Evolutionary conservation across 1,284 basidiomycete species (phyloP), one percentile per base, ranked within the genome.

Genomic region (Kalmanozyma brasiliensis): DNA sequence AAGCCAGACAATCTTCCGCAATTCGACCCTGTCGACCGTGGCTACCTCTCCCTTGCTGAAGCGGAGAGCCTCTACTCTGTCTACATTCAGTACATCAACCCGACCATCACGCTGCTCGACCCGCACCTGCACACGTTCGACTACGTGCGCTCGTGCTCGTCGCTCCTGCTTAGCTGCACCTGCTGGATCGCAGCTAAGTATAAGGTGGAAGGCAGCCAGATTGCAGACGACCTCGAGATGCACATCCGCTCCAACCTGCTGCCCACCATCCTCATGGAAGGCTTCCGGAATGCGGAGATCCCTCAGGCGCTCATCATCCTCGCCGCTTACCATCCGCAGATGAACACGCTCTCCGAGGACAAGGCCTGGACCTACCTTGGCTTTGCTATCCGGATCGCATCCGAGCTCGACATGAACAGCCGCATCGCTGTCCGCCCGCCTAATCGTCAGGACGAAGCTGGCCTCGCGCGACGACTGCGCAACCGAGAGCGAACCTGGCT

Each of bases 341-440:
- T 59, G 48, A 68, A 52, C 49, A 72, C 64, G 13, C 19, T 72
- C 2, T 47, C 52, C 23, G 71, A 73, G 30, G 73, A 75, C 41
- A 57, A 49, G 10, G 58, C 73, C 2, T 75, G 73, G 73, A 48
- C 68, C 16, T 65, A 73, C 24, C 37, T 73, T 1, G 73, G 73
- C 0, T 63, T 71, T 32, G 69, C 52, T 9, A 73, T 75, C 24
- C 56, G 68, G 14, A 75, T 75, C 32, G 70, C 70, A 0, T 61
- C 67, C 23, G 73, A 75, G 45, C 52, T 75, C 22, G 73, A 75
- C 20, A 62, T 75, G 57, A 73, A 75, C 49, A 61, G 53, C 22
- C 48, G 49, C 10, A 68, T 74, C 20, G 37, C 56, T 2, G 46
- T 49, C 1, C 47, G 56, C 2, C 58, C 65, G 13, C 4, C 40